phyloP scores from a whole-genome alignment of 75 land plant genomes.

The Picea sitchensis region DNA sequence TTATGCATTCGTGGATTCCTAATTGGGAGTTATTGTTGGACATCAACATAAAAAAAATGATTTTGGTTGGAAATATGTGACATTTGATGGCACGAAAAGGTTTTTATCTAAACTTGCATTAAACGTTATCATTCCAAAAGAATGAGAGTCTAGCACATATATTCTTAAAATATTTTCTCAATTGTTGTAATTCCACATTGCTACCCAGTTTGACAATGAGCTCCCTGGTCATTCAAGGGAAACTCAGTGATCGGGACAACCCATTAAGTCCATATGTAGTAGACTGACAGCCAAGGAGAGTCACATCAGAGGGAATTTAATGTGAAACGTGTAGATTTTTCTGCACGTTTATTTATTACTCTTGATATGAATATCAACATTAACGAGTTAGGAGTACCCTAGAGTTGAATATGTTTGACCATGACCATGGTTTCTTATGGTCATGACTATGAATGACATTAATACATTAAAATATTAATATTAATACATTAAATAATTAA shows the following conservation, averaged over 20 bases:
- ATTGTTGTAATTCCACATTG: conserved; percentile 92
- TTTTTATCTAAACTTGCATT: too few species aligned
- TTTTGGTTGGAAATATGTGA: too few species aligned
- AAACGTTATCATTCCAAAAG: conserved; percentile 23
- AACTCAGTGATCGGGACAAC: conserved; percentile 95
- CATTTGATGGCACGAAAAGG: too few species aligned
- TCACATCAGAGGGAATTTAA: conserved; percentile 91
- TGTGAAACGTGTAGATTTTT: conserved; percentile 97
- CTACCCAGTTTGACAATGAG: conserved; percentile 98
- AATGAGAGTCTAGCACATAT: conserved; percentile 97
- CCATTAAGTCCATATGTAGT: conserved; percentile 96
- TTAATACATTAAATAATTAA: too few species aligned
- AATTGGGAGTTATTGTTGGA: too few species aligned
- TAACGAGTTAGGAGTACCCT: conserved; percentile 56
- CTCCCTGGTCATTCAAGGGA: conserved; percentile 99
- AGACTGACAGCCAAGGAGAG: conserved; percentile 99
- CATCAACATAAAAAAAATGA: too few species aligned
- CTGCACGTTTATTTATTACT: conserved; percentile 95
- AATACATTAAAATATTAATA: too few species aligned
- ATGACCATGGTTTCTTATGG: too few species aligned
- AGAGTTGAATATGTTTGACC: too few species aligned
- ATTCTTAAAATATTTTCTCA: conserved; percentile 95
- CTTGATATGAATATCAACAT: conserved; percentile 98
- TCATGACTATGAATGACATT: too few species aligned
- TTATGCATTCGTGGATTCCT: too few species aligned